Base-by-base conservation (phyloP, 169 alveolate genomes). In the Besnoitia besnoiti region DNA sequence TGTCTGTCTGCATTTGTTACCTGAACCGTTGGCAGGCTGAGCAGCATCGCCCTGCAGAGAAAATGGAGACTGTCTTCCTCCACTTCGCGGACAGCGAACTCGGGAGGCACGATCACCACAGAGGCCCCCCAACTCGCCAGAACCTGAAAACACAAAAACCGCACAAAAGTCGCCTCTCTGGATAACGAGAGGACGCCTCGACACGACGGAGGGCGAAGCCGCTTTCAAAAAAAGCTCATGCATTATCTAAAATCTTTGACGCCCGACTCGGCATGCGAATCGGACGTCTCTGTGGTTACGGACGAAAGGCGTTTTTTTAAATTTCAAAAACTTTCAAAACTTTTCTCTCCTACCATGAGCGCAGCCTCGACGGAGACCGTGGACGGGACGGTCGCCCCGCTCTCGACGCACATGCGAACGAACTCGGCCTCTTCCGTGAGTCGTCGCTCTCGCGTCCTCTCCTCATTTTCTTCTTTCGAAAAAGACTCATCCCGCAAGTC, bases 71-170 rank as follows among this genome's bases (percentile, higher is more conserved):
- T 21, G 59, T 91, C 94, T 37, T 89, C 87, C 51, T 84, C 85
- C 75, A 91, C 94, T 59, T 91, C 94, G 30, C 37, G 79, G n/a
- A 91, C 94, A 0, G 94, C 91, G 27, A 91, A 91, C 37, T 91
- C 94, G 91, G 90, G 55, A 30, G 94, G 94, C 19, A 91, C 85
- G 39, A 91, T 80, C 85, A 89, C 85, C 89, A 89, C 73, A 5
- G 88, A 59, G 8, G 85, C 67, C 5, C 91, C 94, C 94, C 94
- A 91, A 24, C 59, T 44, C 87, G 80, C 94, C 87, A 91, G 87
- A 16, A 91, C 87, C 94, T 91, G 91, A 88, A 49, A 49, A 44
- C 59, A 80, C 35, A 2, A 80, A 49, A 49, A 24, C 67, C 7
- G 67, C 12, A 55, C 33, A 5, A 19, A 55, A 55, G n/a, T n/a